These are phyloP conservation scores for Petunia secreta DNA, from an alignment of 257 asterid genomes.

Conservation along the genomic window DNA sequence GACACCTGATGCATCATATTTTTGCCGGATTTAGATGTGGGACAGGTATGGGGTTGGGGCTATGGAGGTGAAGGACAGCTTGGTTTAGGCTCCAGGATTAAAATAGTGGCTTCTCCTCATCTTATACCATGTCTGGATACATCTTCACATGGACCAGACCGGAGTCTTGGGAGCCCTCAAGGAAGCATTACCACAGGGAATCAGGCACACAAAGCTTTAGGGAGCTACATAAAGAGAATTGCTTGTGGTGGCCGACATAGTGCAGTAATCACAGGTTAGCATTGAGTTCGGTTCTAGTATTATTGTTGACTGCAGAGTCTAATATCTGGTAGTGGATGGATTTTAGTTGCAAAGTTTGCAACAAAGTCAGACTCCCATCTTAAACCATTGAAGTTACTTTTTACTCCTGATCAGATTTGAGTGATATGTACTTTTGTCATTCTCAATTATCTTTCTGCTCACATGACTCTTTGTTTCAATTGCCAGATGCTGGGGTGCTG, in stretches of 20 bases:
- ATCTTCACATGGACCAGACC: conserved; percentile 50
- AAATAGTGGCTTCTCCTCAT: conserved; percentile 84
- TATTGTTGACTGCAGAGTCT: not conserved
- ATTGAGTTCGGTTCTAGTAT: conserved; percentile 1
- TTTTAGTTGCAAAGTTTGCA: conserved; percentile 5
- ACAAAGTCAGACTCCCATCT: not conserved
- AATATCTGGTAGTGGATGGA: not conserved
- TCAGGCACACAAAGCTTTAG: conserved; percentile 40
- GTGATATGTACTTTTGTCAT: not conserved
- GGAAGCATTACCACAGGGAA: conserved; percentile 39
- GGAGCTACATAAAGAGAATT: conserved; percentile 59
- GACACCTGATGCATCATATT: conserved; percentile 68
- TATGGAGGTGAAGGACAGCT: conserved; percentile 93
- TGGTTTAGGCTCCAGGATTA: conserved; percentile 75
- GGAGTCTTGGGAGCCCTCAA: conserved; percentile 33
- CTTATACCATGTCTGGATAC: conserved; percentile 65
- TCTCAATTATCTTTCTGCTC: conserved; percentile 14
- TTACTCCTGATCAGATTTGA: not conserved
- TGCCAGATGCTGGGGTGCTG: conserved; percentile 64
- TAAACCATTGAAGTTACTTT: not conserved
- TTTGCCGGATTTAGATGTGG: conserved; percentile 76
- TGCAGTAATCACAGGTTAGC: conserved; percentile 68
- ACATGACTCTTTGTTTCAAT: conserved; percentile 5
- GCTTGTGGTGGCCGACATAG: conserved; percentile 91
- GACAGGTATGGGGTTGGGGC: conserved; percentile 99